These are phyloP conservation scores for Parathielavia hyrcaniae DNA, from an alignment of 495 filamentous ascomycete genomes.

Conservation along the genomic window DNA sequence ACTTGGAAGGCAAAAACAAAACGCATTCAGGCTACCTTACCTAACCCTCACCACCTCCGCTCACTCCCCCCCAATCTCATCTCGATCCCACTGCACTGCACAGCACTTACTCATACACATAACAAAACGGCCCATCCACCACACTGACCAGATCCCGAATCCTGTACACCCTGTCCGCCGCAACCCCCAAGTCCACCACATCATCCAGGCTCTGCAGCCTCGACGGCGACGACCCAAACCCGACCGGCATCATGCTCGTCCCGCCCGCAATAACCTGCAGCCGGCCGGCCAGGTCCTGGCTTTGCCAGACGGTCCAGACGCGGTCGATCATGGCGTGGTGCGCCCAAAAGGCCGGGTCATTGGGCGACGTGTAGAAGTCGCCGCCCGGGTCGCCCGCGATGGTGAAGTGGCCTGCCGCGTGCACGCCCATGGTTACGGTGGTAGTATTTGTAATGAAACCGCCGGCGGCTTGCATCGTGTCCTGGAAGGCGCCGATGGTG, in stretches of 20 bases:
- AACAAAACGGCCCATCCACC: slow-evolving; percentile 47
- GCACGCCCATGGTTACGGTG: slow-evolving; percentile 31
- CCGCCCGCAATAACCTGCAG: slow-evolving; percentile 34
- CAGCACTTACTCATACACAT: slow-evolving; percentile 40
- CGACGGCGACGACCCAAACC: slow-evolving; percentile 28
- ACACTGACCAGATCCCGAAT: slow-evolving; percentile 43
- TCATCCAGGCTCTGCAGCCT: slow-evolving; percentile 39
- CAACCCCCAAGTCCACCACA: slow-evolving; percentile 38
- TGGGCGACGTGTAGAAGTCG: slow-evolving; percentile 53
- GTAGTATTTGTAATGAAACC: no score
- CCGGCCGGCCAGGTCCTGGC: slow-evolving; percentile 34
- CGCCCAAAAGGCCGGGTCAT: slow-evolving; percentile 61
- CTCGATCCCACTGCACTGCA: no score
- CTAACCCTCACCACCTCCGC: not conserved
- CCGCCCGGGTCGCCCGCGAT: slow-evolving; percentile 39
- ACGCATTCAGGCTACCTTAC: not conserved
- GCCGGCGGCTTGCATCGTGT: slow-evolving; percentile 33
- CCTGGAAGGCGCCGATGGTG: slow-evolving; percentile 44
- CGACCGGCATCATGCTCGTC: slow-evolving; percentile 39
- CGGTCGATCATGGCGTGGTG: slow-evolving; percentile 67
- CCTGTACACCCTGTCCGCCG: slow-evolving; percentile 34
- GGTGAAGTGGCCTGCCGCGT: slow-evolving; percentile 40
- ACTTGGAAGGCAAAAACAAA: not conserved
- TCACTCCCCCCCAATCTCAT: no score
- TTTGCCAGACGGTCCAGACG: slow-evolving; percentile 63